Evolutionary conservation across 148 eudicot genomes (phyloP).

Genomic region (Rhododendron griersonianum): DNA sequence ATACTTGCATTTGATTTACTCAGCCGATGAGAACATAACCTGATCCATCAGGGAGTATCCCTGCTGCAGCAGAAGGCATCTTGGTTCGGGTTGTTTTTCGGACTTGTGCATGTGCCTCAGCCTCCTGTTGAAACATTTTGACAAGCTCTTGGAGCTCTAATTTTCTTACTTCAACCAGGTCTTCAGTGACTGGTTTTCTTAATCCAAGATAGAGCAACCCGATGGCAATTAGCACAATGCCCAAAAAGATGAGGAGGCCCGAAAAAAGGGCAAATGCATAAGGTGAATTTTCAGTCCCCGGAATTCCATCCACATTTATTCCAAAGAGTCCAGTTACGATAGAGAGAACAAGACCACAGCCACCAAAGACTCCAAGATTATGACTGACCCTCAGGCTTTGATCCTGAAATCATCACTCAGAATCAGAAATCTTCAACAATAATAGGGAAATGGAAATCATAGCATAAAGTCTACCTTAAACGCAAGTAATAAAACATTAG

Average conservation of each 20-base stretch:
- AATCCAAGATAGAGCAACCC: constrained; percentile 78
- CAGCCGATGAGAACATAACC: background rate
- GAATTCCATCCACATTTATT: constrained; percentile 90
- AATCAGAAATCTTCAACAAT: background rate
- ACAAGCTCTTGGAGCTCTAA: constrained; percentile 81
- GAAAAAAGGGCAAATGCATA: constrained; percentile 85
- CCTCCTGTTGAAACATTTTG: constrained; percentile 92
- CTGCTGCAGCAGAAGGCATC: background rate
- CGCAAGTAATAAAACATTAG: background rate
- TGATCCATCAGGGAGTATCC: background rate
- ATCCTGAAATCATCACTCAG: constrained; percentile 41
- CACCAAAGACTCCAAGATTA: constrained; percentile 84
- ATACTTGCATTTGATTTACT: background rate
- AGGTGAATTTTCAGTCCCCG: constrained; percentile 68
- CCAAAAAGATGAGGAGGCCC: constrained; percentile 52
- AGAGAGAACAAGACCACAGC: constrained; percentile 78
- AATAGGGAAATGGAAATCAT: background rate
- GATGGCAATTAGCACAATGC: constrained; percentile 47
- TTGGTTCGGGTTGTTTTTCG: constrained; percentile 27
- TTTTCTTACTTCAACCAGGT: constrained; percentile 76
- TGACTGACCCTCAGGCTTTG: constrained; percentile 82
- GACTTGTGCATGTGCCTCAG: constrained; percentile 93
- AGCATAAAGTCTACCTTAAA: background rate
- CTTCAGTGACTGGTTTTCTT: constrained; percentile 63
- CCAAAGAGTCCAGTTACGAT: constrained; percentile 88